Evolutionary conservation across 345 rosid genomes (phyloP), one percentile per base, ranked within the genome.

Genomic region (Eucalyptus marginata): DNA sequence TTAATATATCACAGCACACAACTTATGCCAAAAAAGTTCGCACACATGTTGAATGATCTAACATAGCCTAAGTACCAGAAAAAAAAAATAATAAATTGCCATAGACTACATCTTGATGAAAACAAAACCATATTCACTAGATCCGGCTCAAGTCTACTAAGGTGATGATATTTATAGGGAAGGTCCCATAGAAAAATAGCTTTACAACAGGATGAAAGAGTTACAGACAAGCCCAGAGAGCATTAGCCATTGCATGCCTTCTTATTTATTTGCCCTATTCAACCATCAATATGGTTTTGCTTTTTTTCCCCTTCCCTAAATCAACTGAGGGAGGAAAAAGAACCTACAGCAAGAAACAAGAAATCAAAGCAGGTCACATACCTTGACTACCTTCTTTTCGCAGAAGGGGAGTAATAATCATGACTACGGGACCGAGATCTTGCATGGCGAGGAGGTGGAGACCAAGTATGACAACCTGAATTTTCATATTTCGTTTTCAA

Each of bases 341-440:
- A 47, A 79, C 86, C 36, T 80, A 20, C 33, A 88, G 25, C 86
- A 12, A 46, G 88, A 40, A 29, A 86, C 58, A 51, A 68, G 49
- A 46, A 16, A 36, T 12, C 85, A 79, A 17, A 56, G 47, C 46
- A 20, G 17, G 58, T 8, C 22, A 52, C 84, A 76, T 87, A 98
- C 99, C 97, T 94, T 51, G 97, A 96, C 91, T 88, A 93, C 90
- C 98, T 91, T 85, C 90, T 87, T 89, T 90, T 95, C 6, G 95
- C 92, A 10, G 97, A 96, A 90, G 96, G 97, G 54, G 98, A 95
- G 88, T 92, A 90, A 87, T 92, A 93, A 29, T 93, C 96, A 31
- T 93, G 93, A 88, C 97, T 93, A 29, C 92, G 93, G 49, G 98
- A 94, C 49, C 95, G 93, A 44, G 96, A 95, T 92, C 97, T 94